phyloP scores from a whole-genome alignment of 108 stramenopile species.

The Cyclotella sp. region DNA sequence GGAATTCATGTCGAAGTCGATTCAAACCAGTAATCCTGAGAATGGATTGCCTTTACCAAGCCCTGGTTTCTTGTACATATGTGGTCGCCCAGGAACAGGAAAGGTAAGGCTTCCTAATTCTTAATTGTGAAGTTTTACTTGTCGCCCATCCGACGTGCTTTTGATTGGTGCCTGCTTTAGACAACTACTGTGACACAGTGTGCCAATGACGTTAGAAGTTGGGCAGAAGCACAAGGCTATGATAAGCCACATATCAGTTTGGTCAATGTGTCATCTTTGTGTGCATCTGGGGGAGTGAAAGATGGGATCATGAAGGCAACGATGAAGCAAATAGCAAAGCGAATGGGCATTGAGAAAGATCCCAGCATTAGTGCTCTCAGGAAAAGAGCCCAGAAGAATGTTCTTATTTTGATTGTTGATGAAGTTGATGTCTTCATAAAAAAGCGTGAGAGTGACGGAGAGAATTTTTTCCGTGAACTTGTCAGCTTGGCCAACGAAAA shows the following conservation, averaged over 20 bases:
- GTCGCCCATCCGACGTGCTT: not conserved
- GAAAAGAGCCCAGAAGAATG: constrained; percentile 33
- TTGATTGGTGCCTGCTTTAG: constrained; percentile 9
- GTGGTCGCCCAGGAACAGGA: constrained; percentile 77
- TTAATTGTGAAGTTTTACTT: not conserved
- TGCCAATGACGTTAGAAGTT: constrained; percentile 23
- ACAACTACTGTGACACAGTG: constrained; percentile 47
- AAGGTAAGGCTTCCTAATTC: constrained; percentile 54
- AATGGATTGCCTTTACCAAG: constrained; percentile 22
- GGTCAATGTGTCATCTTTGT: constrained; percentile 32
- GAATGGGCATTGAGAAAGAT: constrained; percentile 23
- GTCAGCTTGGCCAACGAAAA: constrained; percentile 48
- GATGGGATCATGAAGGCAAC: constrained; percentile 36
- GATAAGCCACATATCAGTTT: constrained; percentile 32
- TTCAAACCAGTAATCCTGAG: constrained; percentile 10
- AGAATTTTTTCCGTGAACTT: constrained; percentile 52
- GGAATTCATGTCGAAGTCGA: constrained; percentile 35
- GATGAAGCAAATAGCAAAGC: constrained; percentile 28
- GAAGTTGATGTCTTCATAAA: constrained; percentile 76
- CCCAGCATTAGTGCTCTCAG: constrained; percentile 9
- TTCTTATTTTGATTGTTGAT: constrained; percentile 69
- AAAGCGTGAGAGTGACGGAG: constrained; percentile 34
- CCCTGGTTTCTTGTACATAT: constrained; percentile 64
- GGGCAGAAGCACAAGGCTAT: constrained; percentile 23
- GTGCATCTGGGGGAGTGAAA: not conserved